phyloP scores from a whole-genome alignment of 1,139 yeast species.

The Arxiozyma heterogenica region DNA sequence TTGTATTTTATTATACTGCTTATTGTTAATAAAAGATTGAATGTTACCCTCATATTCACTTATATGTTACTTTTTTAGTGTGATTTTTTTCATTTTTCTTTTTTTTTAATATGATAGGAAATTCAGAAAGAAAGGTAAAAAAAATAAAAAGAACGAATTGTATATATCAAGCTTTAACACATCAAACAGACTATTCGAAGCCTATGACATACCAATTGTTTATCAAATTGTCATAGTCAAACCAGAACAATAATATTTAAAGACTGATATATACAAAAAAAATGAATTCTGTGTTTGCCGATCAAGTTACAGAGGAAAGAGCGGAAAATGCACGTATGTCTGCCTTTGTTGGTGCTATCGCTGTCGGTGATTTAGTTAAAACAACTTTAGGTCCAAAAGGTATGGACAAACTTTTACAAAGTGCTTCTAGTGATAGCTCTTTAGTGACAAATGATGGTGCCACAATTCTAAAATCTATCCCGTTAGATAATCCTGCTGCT shows the following conservation, averaged over 20 bases:
- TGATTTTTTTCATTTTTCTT: no score
- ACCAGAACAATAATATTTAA: not conserved
- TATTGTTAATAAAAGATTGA: not conserved
- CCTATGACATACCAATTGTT: not conserved
- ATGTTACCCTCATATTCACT: not conserved
- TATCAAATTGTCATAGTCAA: not conserved
- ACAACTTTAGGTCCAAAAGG: slow-evolving; percentile 97
- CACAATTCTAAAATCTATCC: slow-evolving; percentile 86
- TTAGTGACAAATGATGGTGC: slow-evolving; percentile 97
- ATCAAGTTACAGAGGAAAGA: slow-evolving; percentile 94
- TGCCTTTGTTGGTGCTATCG: slow-evolving; percentile 96
- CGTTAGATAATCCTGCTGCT: slow-evolving; percentile 97
- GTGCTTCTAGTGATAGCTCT: slow-evolving; percentile 69
- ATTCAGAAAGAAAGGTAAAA: not conserved
- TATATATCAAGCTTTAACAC: not conserved
- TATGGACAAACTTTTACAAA: slow-evolving; percentile 90
- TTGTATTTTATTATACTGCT: no score
- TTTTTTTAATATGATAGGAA: no score
- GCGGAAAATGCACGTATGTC: slow-evolving; percentile 97
- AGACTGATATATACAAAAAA: slow-evolving; percentile 20
- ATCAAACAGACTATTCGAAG: no score
- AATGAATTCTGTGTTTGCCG: slow-evolving; percentile 81
- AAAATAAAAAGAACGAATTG: not conserved
- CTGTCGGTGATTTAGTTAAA: slow-evolving; percentile 94
- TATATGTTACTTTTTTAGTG: no score